These are phyloP conservation scores for Trichophyton rubrum DNA, from an alignment of 2,329 filamentous ascomycete species.

Conservation along the genomic window DNA sequence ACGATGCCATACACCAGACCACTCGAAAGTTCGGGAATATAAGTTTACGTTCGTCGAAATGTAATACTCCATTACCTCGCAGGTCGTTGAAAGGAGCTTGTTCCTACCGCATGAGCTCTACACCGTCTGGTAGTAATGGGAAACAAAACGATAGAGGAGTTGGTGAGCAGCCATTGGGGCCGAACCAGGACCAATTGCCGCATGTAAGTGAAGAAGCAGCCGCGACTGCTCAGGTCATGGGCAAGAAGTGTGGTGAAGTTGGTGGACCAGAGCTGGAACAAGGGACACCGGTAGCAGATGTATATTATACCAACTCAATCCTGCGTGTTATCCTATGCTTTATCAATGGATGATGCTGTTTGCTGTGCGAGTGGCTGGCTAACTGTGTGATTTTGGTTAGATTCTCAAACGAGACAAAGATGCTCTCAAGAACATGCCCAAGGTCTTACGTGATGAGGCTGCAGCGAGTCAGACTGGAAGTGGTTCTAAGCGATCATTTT, in stretches of 20 bases:
- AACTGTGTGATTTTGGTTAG: slow-evolving; percentile 26
- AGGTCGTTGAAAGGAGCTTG: neutral
- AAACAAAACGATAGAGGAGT: slow-evolving; percentile 18
- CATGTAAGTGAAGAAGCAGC: slow-evolving; percentile 55
- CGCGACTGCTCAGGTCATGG: slow-evolving; percentile 46
- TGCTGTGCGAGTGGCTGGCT: too few species aligned
- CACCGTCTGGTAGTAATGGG: slow-evolving; percentile 15
- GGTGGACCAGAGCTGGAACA: slow-evolving; percentile 50
- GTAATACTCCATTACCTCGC: neutral
- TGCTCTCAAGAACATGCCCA: slow-evolving; percentile 49
- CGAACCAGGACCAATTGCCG: slow-evolving; percentile 42
- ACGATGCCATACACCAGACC: neutral
- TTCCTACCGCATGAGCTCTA: slow-evolving; percentile 27
- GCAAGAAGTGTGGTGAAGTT: slow-evolving; percentile 30
- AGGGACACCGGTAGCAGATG: slow-evolving; percentile 55
- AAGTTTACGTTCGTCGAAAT: neutral
- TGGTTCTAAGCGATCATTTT: slow-evolving; percentile 42
- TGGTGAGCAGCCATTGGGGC: slow-evolving; percentile 26
- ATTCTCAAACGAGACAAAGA: slow-evolving; percentile 52
- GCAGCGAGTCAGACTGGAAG: slow-evolving; percentile 3
- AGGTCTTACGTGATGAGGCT: slow-evolving; percentile 49
- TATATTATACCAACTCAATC: slow-evolving; percentile 24
- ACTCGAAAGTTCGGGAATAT: neutral
- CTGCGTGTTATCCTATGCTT: neutral
- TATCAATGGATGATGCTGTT: too few species aligned